phyloP scores from a whole-genome alignment of 202 grass and related monocot species.

The Setaria viridis region DNA sequence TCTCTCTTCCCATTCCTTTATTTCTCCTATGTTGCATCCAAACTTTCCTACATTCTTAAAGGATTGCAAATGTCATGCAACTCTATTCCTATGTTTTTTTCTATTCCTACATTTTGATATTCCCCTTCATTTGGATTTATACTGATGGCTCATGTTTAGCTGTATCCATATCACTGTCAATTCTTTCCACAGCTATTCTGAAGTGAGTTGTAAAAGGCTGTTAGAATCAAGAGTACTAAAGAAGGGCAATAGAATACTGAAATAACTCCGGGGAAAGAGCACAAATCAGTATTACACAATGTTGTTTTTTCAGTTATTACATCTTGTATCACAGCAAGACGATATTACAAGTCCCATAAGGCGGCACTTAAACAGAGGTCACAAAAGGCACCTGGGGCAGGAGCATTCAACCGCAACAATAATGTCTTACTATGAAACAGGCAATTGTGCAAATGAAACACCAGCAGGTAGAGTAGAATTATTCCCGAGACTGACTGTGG shows the following conservation, averaged over 20 bases:
- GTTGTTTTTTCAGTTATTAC: not conserved
- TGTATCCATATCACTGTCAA: not conserved
- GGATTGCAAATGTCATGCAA: no score
- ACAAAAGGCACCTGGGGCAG: not conserved
- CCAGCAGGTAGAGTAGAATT: slow-evolving; percentile 33
- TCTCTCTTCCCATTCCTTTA: no score
- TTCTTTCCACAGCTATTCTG: not conserved
- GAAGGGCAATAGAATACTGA: not conserved
- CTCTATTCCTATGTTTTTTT: no score
- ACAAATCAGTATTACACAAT: not conserved
- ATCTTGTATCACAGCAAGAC: slow-evolving; percentile 12
- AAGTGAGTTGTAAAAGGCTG: no score
- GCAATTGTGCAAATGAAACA: not conserved
- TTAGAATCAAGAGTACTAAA: not conserved
- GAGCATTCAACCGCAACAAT: slow-evolving; percentile 1
- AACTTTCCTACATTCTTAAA: no score
- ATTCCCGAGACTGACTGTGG: not conserved
- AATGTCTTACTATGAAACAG: slow-evolving; percentile 16
- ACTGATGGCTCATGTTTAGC: not conserved
- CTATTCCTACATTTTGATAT: no score
- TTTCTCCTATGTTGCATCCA: no score
- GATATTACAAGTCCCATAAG: not conserved
- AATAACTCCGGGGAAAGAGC: not conserved
- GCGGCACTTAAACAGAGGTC: not conserved
- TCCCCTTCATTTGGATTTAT: not conserved